Conservation (phyloP, 2,329 filamentous ascomycete genomes). For the Aspergillus brunneoviolaceus region DNA sequence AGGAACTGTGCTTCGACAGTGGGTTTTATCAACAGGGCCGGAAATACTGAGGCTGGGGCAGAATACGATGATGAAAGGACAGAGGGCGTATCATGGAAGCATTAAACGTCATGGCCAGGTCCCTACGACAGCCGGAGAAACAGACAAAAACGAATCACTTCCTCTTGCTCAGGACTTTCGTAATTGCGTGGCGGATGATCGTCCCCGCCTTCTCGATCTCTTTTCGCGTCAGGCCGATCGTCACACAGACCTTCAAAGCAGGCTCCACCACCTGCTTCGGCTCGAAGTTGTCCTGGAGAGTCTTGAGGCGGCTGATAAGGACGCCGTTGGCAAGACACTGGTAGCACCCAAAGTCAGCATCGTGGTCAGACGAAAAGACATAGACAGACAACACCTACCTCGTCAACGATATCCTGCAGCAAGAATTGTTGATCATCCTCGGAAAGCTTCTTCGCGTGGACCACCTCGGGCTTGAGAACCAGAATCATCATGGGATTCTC, state of each 20-base stretch:
- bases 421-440: slow-evolving; percentile 78
- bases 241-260: slow-evolving; percentile 88
- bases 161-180: slow-evolving; percentile 73
- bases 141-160: slow-evolving; percentile 37
- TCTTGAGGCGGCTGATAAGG: slow-evolving; percentile 83
- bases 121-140: neutral
- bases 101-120: slow-evolving; percentile 16
- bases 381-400: slow-evolving; percentile 58
- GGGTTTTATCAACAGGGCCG: slow-evolving; percentile 8
- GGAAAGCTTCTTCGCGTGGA: slow-evolving; percentile 67
- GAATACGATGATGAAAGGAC: slow-evolving; percentile 3
- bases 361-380: neutral
- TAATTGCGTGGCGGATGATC: slow-evolving; percentile 85
- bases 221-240: slow-evolving; percentile 83
- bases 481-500: slow-evolving; percentile 89
- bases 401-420: slow-evolving; percentile 90
- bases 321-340: slow-evolving; percentile 84
- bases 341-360: slow-evolving; percentile 12
- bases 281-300: slow-evolving; percentile 64
- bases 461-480: slow-evolving; percentile 77
- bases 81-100: slow-evolving; percentile 13
- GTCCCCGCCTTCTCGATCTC: slow-evolving; percentile 93
- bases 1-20: slow-evolving; percentile 7
- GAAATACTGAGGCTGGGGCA: neutral
- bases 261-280: slow-evolving; percentile 71